Percentiles rank a stretch among this genome's conserved stretches.
Conservation (phyloP, 345 rosid species). For the Brassica incana region DNA sequence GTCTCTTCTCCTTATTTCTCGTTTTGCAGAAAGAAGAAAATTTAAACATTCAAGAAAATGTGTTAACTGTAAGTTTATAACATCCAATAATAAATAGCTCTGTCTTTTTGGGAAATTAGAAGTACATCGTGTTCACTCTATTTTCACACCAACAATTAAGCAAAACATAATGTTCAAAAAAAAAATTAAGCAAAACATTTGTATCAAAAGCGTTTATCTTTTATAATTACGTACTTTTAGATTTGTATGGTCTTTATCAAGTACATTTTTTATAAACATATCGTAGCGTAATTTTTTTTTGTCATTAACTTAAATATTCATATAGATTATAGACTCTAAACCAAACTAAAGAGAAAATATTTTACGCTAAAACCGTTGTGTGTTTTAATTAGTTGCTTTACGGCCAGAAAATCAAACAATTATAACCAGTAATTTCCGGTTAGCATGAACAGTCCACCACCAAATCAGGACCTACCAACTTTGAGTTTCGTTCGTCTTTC, state of each 20-base stretch:
- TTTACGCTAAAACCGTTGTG: not conserved
- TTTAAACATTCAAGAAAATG: not conserved
- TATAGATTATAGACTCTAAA: no score
- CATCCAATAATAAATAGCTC: not conserved
- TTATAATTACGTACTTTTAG: not conserved
- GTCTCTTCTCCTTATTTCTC: constrained; percentile 4
- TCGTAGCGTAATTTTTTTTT: not conserved
- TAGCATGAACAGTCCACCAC: constrained; percentile 15
- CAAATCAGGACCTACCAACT: constrained; percentile 28
- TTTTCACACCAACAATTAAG: not conserved
- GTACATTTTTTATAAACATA: not conserved
- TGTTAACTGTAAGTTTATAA: not conserved
- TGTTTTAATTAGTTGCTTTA: not conserved
- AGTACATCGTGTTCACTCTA: not conserved
- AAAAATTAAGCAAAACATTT: not conserved
- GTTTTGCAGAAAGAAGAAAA: constrained; percentile 17
- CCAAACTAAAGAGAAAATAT: not conserved
- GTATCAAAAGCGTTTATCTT: no score
- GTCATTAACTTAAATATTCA: no score
- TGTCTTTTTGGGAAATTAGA: not conserved
- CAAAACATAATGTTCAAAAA: not conserved
- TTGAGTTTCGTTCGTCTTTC: constrained; percentile 17
- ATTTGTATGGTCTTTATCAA: not conserved
- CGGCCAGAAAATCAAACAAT: not conserved
- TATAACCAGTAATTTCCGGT: constrained; percentile 19